Conservation (phyloP, 2,329 filamentous ascomycete genomes). For the Dactylellina parvicollis region DNA sequence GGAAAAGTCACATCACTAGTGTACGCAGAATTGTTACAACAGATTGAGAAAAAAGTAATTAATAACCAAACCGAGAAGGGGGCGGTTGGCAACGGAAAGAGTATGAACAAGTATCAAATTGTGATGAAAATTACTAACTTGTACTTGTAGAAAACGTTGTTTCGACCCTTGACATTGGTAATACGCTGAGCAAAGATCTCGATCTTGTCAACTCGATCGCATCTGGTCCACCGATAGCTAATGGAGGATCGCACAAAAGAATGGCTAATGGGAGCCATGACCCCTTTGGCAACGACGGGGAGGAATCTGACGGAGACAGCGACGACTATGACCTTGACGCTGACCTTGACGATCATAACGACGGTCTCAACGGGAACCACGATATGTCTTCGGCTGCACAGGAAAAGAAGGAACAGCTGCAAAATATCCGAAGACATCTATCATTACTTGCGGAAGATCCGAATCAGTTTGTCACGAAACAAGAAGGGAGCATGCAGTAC, state of each 20-base stretch:
- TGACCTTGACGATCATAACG: slow-evolving; percentile 57
- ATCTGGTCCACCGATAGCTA: slow-evolving; percentile 54
- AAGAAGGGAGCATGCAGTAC: slow-evolving; percentile 69
- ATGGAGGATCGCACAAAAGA: slow-evolving; percentile 59
- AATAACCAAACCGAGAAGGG: slow-evolving; percentile 59
- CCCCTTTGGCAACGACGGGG: slow-evolving; percentile 59
- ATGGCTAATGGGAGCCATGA: slow-evolving; percentile 58
- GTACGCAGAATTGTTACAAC: slow-evolving; percentile 77
- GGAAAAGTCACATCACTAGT: slow-evolving; percentile 79
- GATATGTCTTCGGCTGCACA: slow-evolving; percentile 45
- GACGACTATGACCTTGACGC: slow-evolving; percentile 62
- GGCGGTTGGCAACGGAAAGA: slow-evolving; percentile 35
- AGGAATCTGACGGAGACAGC: slow-evolving; percentile 56
- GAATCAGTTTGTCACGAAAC: slow-evolving; percentile 73
- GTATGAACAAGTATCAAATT: slow-evolving; percentile 49
- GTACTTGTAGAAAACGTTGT: slow-evolving; percentile 55
- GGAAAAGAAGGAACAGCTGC: slow-evolving; percentile 46
- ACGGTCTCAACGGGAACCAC: slow-evolving; percentile 59
- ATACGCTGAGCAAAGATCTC: slow-evolving; percentile 56
- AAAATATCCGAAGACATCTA: slow-evolving; percentile 45
- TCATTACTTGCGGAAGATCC: slow-evolving; percentile 72
- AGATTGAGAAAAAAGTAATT: slow-evolving; percentile 74
- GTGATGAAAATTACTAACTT: slow-evolving; percentile 49
- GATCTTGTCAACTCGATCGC: slow-evolving; percentile 57
- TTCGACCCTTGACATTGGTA: slow-evolving; percentile 57